These are phyloP conservation scores for Rosa persica DNA, from an alignment of 306 rosid genomes.

Conservation along the genomic window DNA sequence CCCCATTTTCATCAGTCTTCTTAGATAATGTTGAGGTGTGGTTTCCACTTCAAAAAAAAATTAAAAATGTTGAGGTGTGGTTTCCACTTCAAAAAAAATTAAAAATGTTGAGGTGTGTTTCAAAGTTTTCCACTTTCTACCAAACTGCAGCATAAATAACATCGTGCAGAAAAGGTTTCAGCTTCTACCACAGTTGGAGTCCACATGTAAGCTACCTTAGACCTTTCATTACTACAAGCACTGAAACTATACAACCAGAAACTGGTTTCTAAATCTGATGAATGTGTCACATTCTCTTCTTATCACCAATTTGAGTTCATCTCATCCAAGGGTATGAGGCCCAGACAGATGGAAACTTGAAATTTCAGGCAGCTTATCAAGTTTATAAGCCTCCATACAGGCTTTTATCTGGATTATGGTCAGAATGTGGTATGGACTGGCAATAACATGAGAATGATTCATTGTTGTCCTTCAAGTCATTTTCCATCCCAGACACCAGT, in stretches of 20 bases:
- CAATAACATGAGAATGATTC: background rate
- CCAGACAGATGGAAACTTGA: background rate
- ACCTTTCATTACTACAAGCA: background rate
- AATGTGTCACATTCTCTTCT: no score
- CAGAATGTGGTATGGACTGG: background rate
- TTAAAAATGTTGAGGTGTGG: background rate
- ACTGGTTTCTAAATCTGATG: no score
- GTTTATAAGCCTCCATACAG: background rate
- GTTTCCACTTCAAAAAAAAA: background rate
- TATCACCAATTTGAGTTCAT: no score
- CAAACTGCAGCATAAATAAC: background rate
- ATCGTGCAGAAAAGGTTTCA: background rate
- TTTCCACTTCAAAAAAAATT: background rate
- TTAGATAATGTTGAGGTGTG: background rate
- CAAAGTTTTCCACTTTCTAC: background rate
- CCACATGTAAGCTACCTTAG: background rate
- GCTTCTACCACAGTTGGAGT: background rate
- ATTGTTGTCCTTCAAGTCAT: background rate
- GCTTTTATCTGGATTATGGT: background rate
- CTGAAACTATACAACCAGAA: background rate
- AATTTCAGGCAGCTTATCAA: background rate
- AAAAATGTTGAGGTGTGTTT: background rate
- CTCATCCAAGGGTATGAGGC: background rate
- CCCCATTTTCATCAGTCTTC: background rate
- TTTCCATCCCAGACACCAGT: constrained; percentile 4